Conservation (phyloP, 495 filamentous ascomycete genomes). For the Hyaloscypha finlandica region DNA sequence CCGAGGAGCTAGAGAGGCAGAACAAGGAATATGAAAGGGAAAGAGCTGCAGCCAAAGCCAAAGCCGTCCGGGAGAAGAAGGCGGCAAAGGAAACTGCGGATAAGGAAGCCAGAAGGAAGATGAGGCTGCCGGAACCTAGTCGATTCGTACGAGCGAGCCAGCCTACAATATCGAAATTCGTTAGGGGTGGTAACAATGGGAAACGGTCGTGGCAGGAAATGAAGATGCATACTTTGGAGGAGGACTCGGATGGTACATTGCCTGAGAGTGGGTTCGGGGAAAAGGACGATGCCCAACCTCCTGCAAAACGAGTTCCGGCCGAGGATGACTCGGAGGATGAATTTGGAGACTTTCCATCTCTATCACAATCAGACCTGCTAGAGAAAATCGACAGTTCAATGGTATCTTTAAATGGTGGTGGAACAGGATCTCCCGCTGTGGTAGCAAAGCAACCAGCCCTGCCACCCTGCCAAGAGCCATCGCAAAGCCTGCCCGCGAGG, state of each 20-base stretch:
- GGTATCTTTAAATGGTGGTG: background rate
- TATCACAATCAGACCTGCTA: slow-evolving; percentile 30
- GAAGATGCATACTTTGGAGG: slow-evolving; percentile 23
- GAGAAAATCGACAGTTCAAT: slow-evolving; percentile 27
- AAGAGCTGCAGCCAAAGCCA: slow-evolving; percentile 40
- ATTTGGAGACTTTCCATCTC: slow-evolving; percentile 32
- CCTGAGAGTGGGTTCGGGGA: background rate
- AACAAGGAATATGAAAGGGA: slow-evolving; percentile 49
- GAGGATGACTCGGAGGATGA: slow-evolving; percentile 26
- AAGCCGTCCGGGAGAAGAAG: slow-evolving; percentile 47
- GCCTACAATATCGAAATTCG: slow-evolving; percentile 47
- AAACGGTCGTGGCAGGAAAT: slow-evolving; percentile 29
- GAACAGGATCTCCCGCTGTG: background rate
- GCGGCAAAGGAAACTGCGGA: slow-evolving; percentile 45
- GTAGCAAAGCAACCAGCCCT: background rate
- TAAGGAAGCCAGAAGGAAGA: slow-evolving; percentile 45
- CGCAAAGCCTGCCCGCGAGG: slow-evolving; percentile 12
- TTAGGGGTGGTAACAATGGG: slow-evolving; percentile 22
- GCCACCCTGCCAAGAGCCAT: background rate
- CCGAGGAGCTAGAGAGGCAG: slow-evolving; percentile 23
- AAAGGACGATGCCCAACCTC: background rate
- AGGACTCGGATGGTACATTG: slow-evolving; percentile 13
- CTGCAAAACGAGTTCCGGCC: slow-evolving; percentile 6
- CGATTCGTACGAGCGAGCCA: slow-evolving; percentile 49
- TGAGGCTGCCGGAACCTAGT: slow-evolving; percentile 46